A percentile compares a stretch with the other conserved stretches of the same genome.
phyloP scores from a whole-genome alignment of 805 yeast species.

The Metahyphopichia silvanorum region DNA sequence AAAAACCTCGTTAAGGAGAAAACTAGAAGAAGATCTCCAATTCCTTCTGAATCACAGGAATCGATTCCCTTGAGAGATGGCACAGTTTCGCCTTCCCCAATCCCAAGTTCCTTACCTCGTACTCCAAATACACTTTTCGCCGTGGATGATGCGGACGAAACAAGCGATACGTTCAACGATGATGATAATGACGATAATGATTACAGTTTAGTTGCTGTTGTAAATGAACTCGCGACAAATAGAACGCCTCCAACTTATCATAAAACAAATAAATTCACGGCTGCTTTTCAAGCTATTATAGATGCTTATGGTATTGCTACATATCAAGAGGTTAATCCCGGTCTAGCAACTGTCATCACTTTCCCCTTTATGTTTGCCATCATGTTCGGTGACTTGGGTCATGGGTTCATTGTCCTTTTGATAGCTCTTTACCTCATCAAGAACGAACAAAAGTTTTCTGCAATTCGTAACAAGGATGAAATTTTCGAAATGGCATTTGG shows the following conservation, averaged over 20 bases:
- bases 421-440: slow-evolving; percentile 70
- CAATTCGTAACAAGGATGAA: slow-evolving; percentile 72
- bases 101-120: slow-evolving; percentile 1
- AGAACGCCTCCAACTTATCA: slow-evolving; percentile 93
- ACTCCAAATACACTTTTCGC: slow-evolving; percentile 16
- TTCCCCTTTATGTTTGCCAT: slow-evolving; percentile 98
- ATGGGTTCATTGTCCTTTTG: slow-evolving; percentile 78
- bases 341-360: slow-evolving; percentile 88
- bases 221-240: slow-evolving; percentile 63
- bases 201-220: slow-evolving; percentile 14
- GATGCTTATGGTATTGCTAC: slow-evolving; percentile 95
- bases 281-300: slow-evolving; percentile 87
- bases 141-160: slow-evolving; percentile 17
- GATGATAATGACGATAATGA: slow-evolving; percentile 12
- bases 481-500: slow-evolving; percentile 94
- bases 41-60: slow-evolving; percentile 13
- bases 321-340: slow-evolving; percentile 95
- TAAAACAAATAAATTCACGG: slow-evolving; percentile 90
- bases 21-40: slow-evolving; percentile 7
- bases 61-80: slow-evolving; percentile 9
- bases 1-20: slow-evolving; percentile 42
- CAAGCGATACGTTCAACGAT: slow-evolving; percentile 8
- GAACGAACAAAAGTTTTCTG: slow-evolving; percentile 68
- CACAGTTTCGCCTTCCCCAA: slow-evolving; percentile 1
- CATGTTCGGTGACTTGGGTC: slow-evolving; percentile 99